Percentiles rank a stretch among this genome's conserved stretches.
Conservation (phyloP, 768 basidiomycete genomes). For the Xerocomus potaroensis region DNA sequence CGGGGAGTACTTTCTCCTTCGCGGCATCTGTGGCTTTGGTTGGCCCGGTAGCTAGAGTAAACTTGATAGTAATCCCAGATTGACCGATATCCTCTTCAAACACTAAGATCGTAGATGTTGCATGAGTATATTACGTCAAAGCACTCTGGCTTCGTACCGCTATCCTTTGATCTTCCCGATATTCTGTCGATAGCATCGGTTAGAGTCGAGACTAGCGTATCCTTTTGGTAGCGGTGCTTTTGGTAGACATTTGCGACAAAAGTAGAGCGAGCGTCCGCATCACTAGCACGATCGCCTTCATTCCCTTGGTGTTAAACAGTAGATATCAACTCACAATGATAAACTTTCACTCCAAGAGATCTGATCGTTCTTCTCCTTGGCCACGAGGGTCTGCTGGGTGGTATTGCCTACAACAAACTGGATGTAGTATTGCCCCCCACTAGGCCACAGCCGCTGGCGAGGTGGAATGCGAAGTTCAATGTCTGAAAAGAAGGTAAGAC, state of each 20-base stretch:
- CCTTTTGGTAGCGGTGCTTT: not conserved
- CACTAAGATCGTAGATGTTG: not conserved
- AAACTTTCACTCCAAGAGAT: not conserved
- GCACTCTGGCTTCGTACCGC: not conserved
- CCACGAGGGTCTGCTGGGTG: not conserved
- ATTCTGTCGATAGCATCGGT: not conserved
- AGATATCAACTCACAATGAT: not conserved
- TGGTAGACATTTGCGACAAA: not conserved
- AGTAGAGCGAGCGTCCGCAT: not conserved
- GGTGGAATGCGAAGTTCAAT: too few species aligned
- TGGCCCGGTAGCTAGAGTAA: not conserved
- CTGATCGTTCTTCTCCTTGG: not conserved
- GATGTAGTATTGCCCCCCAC: not conserved
- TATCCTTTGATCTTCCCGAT: not conserved
- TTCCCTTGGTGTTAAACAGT: too few species aligned
- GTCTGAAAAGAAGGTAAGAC: too few species aligned
- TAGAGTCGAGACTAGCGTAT: not conserved
- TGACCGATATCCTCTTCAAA: not conserved
- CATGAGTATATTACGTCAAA: not conserved
- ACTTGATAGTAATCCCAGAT: not conserved
- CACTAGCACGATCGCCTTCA: too few species aligned
- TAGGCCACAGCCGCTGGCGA: too few species aligned
- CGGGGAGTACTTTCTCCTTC: too few species aligned
- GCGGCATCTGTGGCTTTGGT: too few species aligned
- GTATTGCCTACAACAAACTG: not conserved